Evolutionary conservation across 228 moss, liverwort and hornwort genomes (phyloP).

Genomic region (Sphagnum fallax): DNA sequence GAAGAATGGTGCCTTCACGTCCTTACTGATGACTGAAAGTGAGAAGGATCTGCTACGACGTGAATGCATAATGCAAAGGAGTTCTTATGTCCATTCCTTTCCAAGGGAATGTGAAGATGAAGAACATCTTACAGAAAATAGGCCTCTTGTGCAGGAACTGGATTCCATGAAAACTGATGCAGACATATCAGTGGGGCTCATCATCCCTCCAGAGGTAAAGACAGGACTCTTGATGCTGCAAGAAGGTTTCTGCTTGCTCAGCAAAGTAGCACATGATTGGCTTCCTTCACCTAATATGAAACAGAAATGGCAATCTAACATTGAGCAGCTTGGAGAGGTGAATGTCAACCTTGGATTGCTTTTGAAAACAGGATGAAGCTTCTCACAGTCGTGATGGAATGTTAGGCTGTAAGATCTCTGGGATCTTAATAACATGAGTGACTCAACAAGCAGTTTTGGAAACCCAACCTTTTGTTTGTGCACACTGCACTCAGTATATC

Average conservation of each 20-base stretch:
- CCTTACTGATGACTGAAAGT: conserved; percentile 33
- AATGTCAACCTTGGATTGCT: conserved; percentile 47
- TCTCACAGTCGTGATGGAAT: too few relatives aligned
- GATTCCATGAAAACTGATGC: conserved; percentile 34
- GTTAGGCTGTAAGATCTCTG: too few relatives aligned
- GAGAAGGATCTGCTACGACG: conserved; percentile 48
- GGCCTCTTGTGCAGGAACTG: conserved; percentile 23
- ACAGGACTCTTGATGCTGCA: conserved; percentile 59
- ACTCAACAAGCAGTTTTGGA: too few relatives aligned
- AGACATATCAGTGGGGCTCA: conserved; percentile 7
- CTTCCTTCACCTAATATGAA: conserved; percentile 25
- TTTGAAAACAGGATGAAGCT: conserved; percentile 7
- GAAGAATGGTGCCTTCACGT: conserved; percentile 36
- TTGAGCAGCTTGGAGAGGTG: conserved; percentile 48
- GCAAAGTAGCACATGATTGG: conserved; percentile 45
- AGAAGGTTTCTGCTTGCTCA: conserved; percentile 47
- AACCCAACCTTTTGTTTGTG: too few relatives aligned
- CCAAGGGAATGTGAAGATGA: conserved; percentile 24
- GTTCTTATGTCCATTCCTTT: conserved; percentile 23
- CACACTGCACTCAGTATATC: too few relatives aligned
- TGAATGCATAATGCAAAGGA: conserved; percentile 52
- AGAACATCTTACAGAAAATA: conserved; percentile 4
- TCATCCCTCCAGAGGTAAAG: conserved; percentile 38
- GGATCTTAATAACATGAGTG: too few relatives aligned
- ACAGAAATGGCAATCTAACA: conserved; percentile 41